Evolutionary conservation across 179 eudicot genomes (phyloP).

Genomic region (Dionaea muscipula): DNA sequence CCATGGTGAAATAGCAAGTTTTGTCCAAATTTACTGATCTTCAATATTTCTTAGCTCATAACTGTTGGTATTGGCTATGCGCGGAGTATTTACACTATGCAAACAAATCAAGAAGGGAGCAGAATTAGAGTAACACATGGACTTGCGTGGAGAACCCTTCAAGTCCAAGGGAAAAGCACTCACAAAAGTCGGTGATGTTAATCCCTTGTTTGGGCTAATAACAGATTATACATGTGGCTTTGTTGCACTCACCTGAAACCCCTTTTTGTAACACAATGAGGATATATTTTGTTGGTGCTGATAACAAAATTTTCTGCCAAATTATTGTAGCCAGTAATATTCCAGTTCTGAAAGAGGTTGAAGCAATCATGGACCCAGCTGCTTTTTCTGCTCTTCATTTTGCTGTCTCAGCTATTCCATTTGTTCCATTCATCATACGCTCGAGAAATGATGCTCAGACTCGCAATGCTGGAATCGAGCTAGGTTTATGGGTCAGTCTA

Average conservation of each 20-base stretch:
- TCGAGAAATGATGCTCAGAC: constrained; percentile 33
- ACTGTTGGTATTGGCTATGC: too few relatives aligned
- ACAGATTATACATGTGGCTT: not conserved
- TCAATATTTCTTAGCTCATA: too few relatives aligned
- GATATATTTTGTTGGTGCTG: not conserved
- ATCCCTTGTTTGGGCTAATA: not conserved
- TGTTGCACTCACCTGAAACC: not conserved
- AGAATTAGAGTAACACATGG: too few relatives aligned
- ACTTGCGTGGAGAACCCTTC: too few relatives aligned
- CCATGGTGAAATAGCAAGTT: too few relatives aligned
- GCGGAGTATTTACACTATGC: too few relatives aligned
- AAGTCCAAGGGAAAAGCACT: too few relatives aligned
- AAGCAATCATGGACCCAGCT: constrained; percentile 49
- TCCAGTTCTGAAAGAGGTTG: constrained; percentile 61
- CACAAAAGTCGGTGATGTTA: too few relatives aligned
- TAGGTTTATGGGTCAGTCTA: constrained; percentile 67
- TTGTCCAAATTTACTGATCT: too few relatives aligned
- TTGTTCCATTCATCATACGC: constrained; percentile 44
- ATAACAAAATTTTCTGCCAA: not conserved
- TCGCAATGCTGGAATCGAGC: constrained; percentile 47
- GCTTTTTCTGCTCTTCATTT: constrained; percentile 48
- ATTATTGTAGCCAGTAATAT: constrained; percentile 46
- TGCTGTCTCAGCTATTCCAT: constrained; percentile 39
- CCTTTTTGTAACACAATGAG: not conserved
- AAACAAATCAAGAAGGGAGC: too few relatives aligned